These are phyloP conservation scores for Trichoderma sp. DNA, from an alignment of 2,329 filamentous ascomycete species.

Conservation along the genomic window DNA sequence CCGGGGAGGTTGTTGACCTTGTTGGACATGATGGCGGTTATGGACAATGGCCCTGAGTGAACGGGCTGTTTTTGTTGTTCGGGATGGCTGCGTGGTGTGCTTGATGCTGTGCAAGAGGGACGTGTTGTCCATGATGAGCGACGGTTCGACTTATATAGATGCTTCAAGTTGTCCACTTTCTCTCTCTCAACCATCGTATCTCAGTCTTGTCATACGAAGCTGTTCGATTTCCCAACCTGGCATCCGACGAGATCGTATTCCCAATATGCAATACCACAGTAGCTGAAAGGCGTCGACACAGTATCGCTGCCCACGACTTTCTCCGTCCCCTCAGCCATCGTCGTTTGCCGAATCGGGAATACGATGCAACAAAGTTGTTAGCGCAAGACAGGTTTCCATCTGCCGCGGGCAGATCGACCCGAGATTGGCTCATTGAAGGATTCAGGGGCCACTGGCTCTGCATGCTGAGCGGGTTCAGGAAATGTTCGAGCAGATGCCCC, in stretches of 20 bases:
- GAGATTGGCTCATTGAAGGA: background rate
- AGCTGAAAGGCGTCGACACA: background rate
- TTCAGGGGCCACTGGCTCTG: background rate
- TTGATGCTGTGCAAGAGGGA: background rate
- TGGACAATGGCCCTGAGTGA: background rate
- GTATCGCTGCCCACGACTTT: background rate
- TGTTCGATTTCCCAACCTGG: background rate
- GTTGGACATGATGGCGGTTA: slow-evolving; percentile 4
- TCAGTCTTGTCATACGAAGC: background rate
- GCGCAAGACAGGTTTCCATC: background rate
- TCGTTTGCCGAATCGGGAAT: slow-evolving; percentile 25
- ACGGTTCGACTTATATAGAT: background rate
- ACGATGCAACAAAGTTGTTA: slow-evolving; percentile 2
- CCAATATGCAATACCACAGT: slow-evolving; percentile 19
- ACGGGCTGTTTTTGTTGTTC: background rate
- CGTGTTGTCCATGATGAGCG: background rate
- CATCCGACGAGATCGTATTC: background rate
- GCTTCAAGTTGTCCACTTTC: background rate
- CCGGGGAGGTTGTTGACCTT: slow-evolving; percentile 14
- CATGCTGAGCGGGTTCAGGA: background rate
- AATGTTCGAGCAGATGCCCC: background rate
- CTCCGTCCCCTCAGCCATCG: background rate
- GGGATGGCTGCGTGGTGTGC: background rate
- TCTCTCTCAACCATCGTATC: background rate
- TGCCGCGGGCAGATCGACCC: background rate